Percentiles rank a stretch among this genome's conserved stretches.
These are phyloP conservation scores for Globisporangium carolinianum DNA, from an alignment of 352 stramenopile species.

Conservation along the genomic window DNA sequence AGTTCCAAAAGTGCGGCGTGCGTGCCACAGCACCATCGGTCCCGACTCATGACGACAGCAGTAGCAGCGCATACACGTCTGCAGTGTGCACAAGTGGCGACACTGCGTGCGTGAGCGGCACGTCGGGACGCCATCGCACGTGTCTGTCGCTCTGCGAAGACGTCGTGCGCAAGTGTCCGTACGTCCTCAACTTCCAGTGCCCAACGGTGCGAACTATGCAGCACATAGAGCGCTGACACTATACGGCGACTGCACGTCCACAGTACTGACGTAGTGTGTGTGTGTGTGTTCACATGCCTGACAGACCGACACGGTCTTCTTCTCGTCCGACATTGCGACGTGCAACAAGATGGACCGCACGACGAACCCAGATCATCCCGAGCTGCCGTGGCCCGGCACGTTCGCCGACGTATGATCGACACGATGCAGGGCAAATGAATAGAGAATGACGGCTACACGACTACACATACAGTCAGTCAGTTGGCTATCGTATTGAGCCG, in stretches of 20 bases:
- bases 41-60: neutral
- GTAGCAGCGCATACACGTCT: neutral
- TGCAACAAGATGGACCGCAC: constrained; percentile 78
- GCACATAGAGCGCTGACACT: neutral
- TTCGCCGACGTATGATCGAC: constrained; percentile 44
- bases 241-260: neutral
- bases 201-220: constrained; percentile 31
- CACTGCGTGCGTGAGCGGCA: constrained; percentile 31
- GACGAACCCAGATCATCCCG: constrained; percentile 56
- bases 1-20: constrained; percentile 64
- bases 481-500: constrained; percentile 10
- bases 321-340: constrained; percentile 54
- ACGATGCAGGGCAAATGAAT: too few species aligned
- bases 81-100: constrained; percentile 6
- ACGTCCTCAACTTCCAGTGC: constrained; percentile 82
- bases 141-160: constrained; percentile 83
- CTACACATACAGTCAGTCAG: too few species aligned
- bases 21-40: neutral
- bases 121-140: constrained; percentile 41
- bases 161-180: constrained; percentile 78
- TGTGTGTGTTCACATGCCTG: neutral
- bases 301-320: constrained; percentile 66
- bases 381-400: constrained; percentile 59
- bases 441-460: too few species aligned
- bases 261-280: neutral